Evolutionary conservation across 2,329 filamentous ascomycete species (phyloP).

Genomic region (Lasiodiplodia theobromae): DNA sequence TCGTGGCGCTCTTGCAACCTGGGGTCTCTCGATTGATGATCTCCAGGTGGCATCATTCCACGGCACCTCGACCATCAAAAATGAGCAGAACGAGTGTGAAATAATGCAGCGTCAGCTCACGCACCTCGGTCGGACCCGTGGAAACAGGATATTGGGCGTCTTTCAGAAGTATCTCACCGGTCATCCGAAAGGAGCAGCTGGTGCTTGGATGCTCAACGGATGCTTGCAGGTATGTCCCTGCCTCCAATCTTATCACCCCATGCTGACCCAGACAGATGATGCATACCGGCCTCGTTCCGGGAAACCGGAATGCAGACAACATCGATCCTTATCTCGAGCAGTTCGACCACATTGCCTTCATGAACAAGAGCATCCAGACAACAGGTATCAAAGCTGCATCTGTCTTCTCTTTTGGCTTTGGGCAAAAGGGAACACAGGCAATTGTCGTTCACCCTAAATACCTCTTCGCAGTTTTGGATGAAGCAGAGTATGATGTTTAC

Average conservation of each 20-base stretch:
- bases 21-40: conserved; percentile 50
- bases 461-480: conserved; percentile 30
- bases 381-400: conserved; percentile 45
- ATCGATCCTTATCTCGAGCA: conserved; percentile 37
- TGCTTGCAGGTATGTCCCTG: conserved; percentile 39
- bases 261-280: conserved; percentile 34
- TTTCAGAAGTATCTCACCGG: conserved; percentile 48
- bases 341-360: conserved; percentile 45
- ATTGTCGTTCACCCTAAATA: conserved; percentile 48
- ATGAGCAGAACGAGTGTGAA: conserved; percentile 50
- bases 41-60: conserved; percentile 49
- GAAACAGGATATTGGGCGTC: conserved; percentile 44
- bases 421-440: conserved; percentile 53
- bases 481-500: conserved; percentile 10
- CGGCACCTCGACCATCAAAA: conserved; percentile 50
- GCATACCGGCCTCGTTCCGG: conserved; percentile 42
- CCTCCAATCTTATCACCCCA: not conserved
- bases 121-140: conserved; percentile 44
- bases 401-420: conserved; percentile 55
- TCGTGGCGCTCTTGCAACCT: conserved; percentile 46
- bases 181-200: conserved; percentile 49
- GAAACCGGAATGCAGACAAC: conserved; percentile 49
- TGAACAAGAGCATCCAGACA: conserved; percentile 37
- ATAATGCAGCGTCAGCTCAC: conserved; percentile 47
- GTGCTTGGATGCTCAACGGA: conserved; percentile 50